Base-by-base conservation (phyloP, 1,139 yeast genomes). In the Candida mesenterica region DNA sequence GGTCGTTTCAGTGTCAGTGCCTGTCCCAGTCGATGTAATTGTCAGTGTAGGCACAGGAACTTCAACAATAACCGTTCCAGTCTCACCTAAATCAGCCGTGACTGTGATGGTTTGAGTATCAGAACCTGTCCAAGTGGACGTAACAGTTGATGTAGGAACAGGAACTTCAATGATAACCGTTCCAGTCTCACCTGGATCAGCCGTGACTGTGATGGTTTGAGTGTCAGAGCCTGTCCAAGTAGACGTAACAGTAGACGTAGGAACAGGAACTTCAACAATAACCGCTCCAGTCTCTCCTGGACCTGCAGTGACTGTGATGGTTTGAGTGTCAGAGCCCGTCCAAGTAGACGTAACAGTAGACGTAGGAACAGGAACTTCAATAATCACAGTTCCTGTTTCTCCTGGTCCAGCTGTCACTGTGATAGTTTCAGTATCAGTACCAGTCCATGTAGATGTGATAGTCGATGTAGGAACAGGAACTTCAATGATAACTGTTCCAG, bases 311-410 rank as follows among this genome's bases (percentile, higher is more conserved):
- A 34, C 27, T 3, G 37, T 34, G 15, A 24, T 22, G 24, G 15
- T 44, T 1, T 41, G 15, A 1, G 41, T 37, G 63, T 57, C 9
- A 16, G 32, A 12, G 5, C 39, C 39, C 8, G 42, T 38, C 41
- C 40, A 41, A 5, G 42, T 36, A 5, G 40, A 18, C 2, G 37
- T 34, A 3, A 31, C 13, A 4, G 38, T 31, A 5, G 24, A 8
- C 0, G 46, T 44, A 10, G 53, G 50, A n/a, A 33, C 36, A n/a
- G 61, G 55, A 24, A 49, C 45, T n/a, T 47, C 54, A 15, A 48
- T 37, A 8, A 44, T 23, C n/a, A 53, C 50, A 10, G 49, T 40
- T 5, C 41, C 57, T 5, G 29, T 26, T n/a, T 40, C 44, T 27
- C 46, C 50, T n/a, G 38, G 30, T 12, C 38, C 16, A 2, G 45